These are phyloP conservation scores for Acanthamoeba lenticulata DNA, from an alignment of 208 protist species.

Conservation along the genomic window DNA sequence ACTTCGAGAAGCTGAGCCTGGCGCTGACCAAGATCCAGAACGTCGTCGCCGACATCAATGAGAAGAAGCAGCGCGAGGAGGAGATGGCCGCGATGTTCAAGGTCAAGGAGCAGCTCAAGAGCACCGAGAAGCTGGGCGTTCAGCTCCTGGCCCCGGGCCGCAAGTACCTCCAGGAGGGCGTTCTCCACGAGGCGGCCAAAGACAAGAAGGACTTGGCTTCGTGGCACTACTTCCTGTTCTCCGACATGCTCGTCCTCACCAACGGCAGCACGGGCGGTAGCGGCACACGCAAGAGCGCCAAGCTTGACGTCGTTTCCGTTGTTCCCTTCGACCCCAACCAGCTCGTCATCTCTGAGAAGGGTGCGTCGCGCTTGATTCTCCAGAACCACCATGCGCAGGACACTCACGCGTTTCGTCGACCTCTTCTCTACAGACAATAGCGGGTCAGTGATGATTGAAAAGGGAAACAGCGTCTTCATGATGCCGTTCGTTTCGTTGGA, in stretches of 20 bases:
- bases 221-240: constrained; percentile 2
- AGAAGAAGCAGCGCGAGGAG: constrained; percentile 14
- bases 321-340: too few relatives aligned
- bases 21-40: constrained; percentile 41
- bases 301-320: too few relatives aligned
- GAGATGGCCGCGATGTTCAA: constrained; percentile 26
- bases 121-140: background rate
- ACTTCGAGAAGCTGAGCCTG: background rate
- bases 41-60: constrained; percentile 21
- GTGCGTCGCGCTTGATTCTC: background rate
- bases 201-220: background rate
- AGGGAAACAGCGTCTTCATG: background rate
- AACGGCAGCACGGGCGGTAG: background rate
- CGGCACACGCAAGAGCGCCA: background rate
- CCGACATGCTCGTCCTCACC: background rate
- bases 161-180: background rate
- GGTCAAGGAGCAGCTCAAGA: background rate
- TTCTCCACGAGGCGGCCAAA: background rate
- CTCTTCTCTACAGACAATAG: too few relatives aligned
- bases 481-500: background rate
- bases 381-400: too few relatives aligned
- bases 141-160: background rate
- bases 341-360: background rate
- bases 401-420: too few relatives aligned
- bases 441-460: background rate